Evolutionary conservation across 768 basidiomycete species (phyloP).

Genomic region (Auricularia heimuer): DNA sequence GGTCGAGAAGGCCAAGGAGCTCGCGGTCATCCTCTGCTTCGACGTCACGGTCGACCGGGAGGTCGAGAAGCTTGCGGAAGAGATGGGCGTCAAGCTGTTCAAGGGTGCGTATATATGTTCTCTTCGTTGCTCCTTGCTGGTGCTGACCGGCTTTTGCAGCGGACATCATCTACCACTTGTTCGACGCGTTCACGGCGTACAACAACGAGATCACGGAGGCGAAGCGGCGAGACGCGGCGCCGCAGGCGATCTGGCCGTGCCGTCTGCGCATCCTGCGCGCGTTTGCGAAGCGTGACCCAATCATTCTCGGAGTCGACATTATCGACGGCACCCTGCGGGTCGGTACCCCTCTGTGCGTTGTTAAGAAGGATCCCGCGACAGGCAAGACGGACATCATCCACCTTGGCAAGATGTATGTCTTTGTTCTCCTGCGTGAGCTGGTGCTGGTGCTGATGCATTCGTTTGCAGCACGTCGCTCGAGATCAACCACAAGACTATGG

Average conservation of each 20-base stretch:
- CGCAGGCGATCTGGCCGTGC: constrained; percentile 95
- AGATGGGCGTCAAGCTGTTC: constrained; percentile 90
- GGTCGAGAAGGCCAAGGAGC: constrained; percentile 92
- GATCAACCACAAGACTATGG: constrained; percentile 87
- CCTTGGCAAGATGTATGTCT: constrained; percentile 84
- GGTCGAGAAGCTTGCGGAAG: constrained; percentile 82
- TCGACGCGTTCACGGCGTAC: constrained; percentile 39
- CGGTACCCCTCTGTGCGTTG: constrained; percentile 92
- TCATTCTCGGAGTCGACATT: constrained; percentile 94
- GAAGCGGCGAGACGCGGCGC: constrained; percentile 85
- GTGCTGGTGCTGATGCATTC: constrained; percentile 2
- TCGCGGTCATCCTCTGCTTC: constrained; percentile 92
- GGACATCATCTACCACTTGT: constrained; percentile 41
- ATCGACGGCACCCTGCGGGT: constrained; percentile 83
- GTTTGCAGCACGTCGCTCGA: constrained; percentile 77
- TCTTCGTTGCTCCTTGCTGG: constrained; percentile 89
- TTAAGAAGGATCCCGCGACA: constrained; percentile 79
- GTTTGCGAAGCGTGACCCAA: constrained; percentile 95
- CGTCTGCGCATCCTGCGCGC: constrained; percentile 86
- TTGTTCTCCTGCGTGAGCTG: background rate
- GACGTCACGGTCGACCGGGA: constrained; percentile 93
- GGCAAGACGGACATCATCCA: constrained; percentile 86
- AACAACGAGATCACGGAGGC: constrained; percentile 40
- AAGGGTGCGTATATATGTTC: constrained; percentile 63
- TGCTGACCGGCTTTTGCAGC: constrained; percentile 80